Evolutionary conservation across 352 stramenopile species (phyloP), one percentile per base, ranked within the genome.

Genomic region (Phytophthora melonis): DNA sequence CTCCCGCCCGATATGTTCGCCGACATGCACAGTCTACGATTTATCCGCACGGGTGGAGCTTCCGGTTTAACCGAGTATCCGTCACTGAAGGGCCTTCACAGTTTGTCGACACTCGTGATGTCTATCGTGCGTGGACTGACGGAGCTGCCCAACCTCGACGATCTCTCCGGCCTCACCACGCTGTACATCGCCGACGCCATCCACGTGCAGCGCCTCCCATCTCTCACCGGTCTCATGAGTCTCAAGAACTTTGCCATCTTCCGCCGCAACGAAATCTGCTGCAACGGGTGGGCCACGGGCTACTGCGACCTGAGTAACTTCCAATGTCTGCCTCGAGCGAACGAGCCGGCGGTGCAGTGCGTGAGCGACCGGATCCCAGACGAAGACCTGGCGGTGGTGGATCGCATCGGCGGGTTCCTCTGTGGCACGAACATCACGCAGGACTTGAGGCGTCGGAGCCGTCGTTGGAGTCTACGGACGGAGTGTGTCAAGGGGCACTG

Each of bases 201-300:
- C 8, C 74, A 83, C n/a, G 25, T 79, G 2, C 52, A 59, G 6
- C 52, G 53, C 0, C 54, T 86, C 3, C 79, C 76, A 3, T 79
- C 74, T 1, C 47, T 81, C n/a, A 55, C 52, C 0, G n/a, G 19
- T 0, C 50, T 80, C 7, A 52, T 14, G 1, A 76, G 62, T n/a
- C 63, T 84, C 19, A 58, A 73, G 39, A 77, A 74, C 47, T 83
- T 83, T 45, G 66, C 65, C 1, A 19, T 82, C n/a, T 73, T 79
- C 54, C 61, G 68, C 13, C 75, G 78, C 18, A 81, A 79, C 54
- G 66, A 76, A 25, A 68, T 85, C 52, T 85, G 78, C 70, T 85
- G 75, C 68, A 81, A 85, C 49, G 75, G 77, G 13, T 82, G 71
- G 65, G 66, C 68, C 5, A 78, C 69, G 0, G 66, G 70, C 1